These are phyloP conservation scores for Prunus fruticosa DNA, from an alignment of 306 rosid species.

Conservation along the genomic window DNA sequence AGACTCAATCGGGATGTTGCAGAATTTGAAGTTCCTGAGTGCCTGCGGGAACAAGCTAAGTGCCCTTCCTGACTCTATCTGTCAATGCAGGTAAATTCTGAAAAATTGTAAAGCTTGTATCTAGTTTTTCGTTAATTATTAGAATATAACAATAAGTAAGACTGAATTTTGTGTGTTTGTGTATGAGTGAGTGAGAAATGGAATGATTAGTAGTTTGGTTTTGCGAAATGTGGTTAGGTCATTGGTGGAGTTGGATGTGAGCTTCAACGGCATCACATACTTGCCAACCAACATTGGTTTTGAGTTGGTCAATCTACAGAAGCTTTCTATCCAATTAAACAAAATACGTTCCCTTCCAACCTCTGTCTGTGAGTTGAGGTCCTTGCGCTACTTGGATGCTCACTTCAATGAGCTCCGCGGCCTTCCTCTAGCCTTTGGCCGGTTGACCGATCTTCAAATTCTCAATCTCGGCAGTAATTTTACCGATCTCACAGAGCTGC, in stretches of 20 bases:
- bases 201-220: background rate
- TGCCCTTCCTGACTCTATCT: slow-evolving; percentile 75
- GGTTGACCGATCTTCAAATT: slow-evolving; percentile 49
- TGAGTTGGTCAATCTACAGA: slow-evolving; percentile 57
- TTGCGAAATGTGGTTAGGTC: slow-evolving; percentile 50
- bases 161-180: background rate
- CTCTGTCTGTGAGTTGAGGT: slow-evolving; percentile 79
- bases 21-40: slow-evolving; percentile 64
- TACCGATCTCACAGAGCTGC: slow-evolving; percentile 74
- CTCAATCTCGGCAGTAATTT: slow-evolving; percentile 83
- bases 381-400: slow-evolving; percentile 75
- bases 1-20: slow-evolving; percentile 79
- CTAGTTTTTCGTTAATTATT: too few species aligned
- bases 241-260: slow-evolving; percentile 86
- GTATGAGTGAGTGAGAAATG: background rate
- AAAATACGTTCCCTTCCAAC: slow-evolving; percentile 83
- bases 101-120: background rate
- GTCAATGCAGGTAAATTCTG: slow-evolving; percentile 70
- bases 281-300: slow-evolving; percentile 94
- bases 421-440: slow-evolving; percentile 80
- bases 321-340: slow-evolving; percentile 68
- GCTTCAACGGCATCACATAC: slow-evolving; percentile 80
- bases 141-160: background rate
- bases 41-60: slow-evolving; percentile 72
- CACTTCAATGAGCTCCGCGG: slow-evolving; percentile 90